A percentile compares a stretch with the other conserved stretches of the same genome.
phyloP scores from a whole-genome alignment of 768 basidiomycete genomes.

The Boletus sp. region DNA sequence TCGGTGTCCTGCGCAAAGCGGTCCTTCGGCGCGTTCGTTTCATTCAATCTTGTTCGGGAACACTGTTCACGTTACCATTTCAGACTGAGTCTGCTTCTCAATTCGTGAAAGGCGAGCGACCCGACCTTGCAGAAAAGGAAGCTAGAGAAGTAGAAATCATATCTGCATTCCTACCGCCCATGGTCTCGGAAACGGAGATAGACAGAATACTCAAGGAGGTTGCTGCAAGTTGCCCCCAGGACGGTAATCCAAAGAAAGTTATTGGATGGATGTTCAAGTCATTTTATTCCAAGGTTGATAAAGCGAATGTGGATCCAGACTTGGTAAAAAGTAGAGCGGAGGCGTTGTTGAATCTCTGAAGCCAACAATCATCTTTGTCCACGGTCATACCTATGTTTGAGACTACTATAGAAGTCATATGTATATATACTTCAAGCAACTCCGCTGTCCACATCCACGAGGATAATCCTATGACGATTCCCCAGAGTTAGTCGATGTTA shows the following conservation, averaged over 20 bases:
- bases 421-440: neutral
- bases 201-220: conserved; percentile 48
- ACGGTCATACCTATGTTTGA: neutral
- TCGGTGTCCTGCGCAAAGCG: conserved; percentile 58
- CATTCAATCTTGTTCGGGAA: neutral
- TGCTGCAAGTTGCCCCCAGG: conserved; percentile 28
- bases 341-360: conserved; percentile 31
- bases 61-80: conserved; percentile 8
- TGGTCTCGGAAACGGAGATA: conserved; percentile 54
- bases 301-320: conserved; percentile 52
- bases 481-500: neutral
- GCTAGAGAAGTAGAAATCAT: conserved; percentile 54
- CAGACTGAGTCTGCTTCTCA: conserved; percentile 61
- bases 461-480: conserved; percentile 3
- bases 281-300: conserved; percentile 64
- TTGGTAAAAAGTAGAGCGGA: conserved; percentile 55
- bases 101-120: conserved; percentile 55
- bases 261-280: conserved; percentile 56
- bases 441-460: neutral
- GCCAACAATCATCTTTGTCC: neutral
- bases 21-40: conserved; percentile 54
- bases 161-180: conserved; percentile 56
- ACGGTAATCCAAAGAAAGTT: conserved; percentile 21
- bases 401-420: neutral
- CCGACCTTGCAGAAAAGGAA: conserved; percentile 67